Base-by-base conservation (phyloP, 495 filamentous ascomycete genomes). In the Alectoria sarmentosa region DNA sequence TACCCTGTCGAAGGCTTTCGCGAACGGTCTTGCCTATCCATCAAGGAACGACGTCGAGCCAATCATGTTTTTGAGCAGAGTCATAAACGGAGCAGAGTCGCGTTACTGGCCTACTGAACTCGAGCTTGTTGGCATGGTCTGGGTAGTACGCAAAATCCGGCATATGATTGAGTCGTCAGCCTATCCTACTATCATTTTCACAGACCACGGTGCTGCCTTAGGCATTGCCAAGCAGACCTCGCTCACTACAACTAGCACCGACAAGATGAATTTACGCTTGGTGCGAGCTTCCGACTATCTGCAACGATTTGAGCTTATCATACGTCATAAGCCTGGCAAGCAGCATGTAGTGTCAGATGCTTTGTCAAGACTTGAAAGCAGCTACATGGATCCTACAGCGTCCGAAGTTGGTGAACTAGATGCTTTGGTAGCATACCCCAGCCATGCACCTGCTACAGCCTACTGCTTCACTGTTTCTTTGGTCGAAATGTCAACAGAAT, bases 51-150 rank as follows among this genome's bases (percentile, higher is more conserved):
- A 48, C 4, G 42, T 66, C 13, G 10, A 56, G 23, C 32, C 58
- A 3, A 41, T 66, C 3, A 34, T 62, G 15, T 66, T 61, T 38
- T 28, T 66, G 1, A 58, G 38, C 9, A 2, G 26, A n/a, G 8
- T 66, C 0, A 21, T 66, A 15, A 66, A 55, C 7, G 23, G 41
- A n/a, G 32, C 54, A 1, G 39, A 69, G 37, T 44, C 19, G 0
- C 36, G 36, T 1, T 69, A 69, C 23, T 69, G 6, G 60, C 28
- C 46, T 1, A 69, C 38, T 0, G 52, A 69, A 46, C 23, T 69
- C 4, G 56, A 69, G 32, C 32, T 67, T 3, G n/a, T 52, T 10
- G 56, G 60, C 2, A 26, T 68, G 13, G 36, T 69, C 5, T 69
- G 23, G 54, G 39, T 66, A 0, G 11, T 66, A n/a, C 17, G 28